phyloP scores from a whole-genome alignment of 2,329 filamentous ascomycete genomes.

The Aspergillus aculeatus region DNA sequence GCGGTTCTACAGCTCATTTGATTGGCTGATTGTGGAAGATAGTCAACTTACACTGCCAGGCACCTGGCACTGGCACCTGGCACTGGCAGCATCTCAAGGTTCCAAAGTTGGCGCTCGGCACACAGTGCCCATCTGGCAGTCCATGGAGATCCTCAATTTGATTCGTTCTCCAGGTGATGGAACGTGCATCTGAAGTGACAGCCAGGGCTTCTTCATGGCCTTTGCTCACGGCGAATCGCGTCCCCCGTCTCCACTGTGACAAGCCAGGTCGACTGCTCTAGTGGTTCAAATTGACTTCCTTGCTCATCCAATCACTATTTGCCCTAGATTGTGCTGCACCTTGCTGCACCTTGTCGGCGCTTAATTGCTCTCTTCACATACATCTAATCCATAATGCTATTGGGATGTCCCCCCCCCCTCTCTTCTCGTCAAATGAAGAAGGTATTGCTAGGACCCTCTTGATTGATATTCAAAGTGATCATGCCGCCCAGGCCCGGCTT shows the following conservation, averaged over 20 bases:
- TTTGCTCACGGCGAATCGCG: conserved; percentile 11
- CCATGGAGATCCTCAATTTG: conserved; percentile 17
- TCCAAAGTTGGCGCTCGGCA: conserved; percentile 30
- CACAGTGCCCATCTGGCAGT: conserved; percentile 14
- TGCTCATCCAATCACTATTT: conserved; percentile 18
- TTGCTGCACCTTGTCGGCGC: conserved; percentile 25
- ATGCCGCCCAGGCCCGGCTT: conserved; percentile 12
- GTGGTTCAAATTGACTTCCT: conserved; percentile 15
- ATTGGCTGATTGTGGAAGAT: conserved; percentile 25
- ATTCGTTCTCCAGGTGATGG: conserved; percentile 22
- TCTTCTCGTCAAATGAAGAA: background rate
- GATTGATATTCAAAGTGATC: conserved; percentile 33
- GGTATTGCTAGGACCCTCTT: conserved; percentile 18
- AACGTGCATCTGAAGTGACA: conserved; percentile 18
- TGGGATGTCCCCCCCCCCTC: conserved; percentile 16
- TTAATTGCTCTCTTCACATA: conserved; percentile 26
- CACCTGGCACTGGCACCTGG: background rate
- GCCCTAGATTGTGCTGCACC: conserved; percentile 18
- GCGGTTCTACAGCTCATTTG: conserved; percentile 30
- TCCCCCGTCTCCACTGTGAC: conserved; percentile 32
- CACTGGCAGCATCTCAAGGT: background rate
- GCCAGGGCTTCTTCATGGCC: conserved; percentile 6
- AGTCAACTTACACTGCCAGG: too few relatives aligned
- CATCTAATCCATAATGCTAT: conserved; percentile 9
- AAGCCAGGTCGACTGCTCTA: conserved; percentile 26